Base-by-base conservation (phyloP, 1,284 basidiomycete genomes). In the Agaricales sp. region DNA sequence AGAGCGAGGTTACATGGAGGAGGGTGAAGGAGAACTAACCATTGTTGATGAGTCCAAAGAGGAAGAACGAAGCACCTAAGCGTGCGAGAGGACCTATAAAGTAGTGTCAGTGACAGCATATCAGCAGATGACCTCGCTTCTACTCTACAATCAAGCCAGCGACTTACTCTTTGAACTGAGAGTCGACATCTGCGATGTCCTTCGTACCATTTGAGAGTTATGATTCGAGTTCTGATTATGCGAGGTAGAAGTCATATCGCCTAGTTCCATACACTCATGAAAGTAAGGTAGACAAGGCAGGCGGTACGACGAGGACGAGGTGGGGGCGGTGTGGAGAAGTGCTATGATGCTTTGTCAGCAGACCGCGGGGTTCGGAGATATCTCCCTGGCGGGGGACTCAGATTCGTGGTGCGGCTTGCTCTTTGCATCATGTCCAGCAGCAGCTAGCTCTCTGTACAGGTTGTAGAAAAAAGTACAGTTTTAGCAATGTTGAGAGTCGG, bases 11-110 rank as follows among this genome's bases (percentile, higher is more conserved):
- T 13, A 16, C 20, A 19, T 24, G 20, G n/a, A 14, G 19, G 24
- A 38, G 30, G 39, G 25, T 18, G 13, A 26, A n/a, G n/a, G 23
- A 30, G 20, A 21, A 47, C 63, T 26, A 24, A 74, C 76, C 75
- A 52, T 80, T 79, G 53, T 79, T 80, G 50, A 79, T 71, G 12
- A 80, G 60, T 2, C 77, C 77, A 49, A 80, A 80, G 21, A 78
- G 60, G 58, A 79, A 78, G 63, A 79, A 79, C 2, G 77, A 75
- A 6, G 61, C 30, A 3, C 73, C 70, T 2, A 73, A 60, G n/a
- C 30, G 30, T 35, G 30, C n/a, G n/a, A 35, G 30, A 35, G 30
- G 30, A 35, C 30, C 30, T 35, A n/a, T 8, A 35, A 11, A 35
- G 11, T 11, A 35, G 30, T 11, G 30, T 11, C 30, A 11, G 30